Conservation (phyloP, 345 rosid species). For the Nasturtium officinale region DNA sequence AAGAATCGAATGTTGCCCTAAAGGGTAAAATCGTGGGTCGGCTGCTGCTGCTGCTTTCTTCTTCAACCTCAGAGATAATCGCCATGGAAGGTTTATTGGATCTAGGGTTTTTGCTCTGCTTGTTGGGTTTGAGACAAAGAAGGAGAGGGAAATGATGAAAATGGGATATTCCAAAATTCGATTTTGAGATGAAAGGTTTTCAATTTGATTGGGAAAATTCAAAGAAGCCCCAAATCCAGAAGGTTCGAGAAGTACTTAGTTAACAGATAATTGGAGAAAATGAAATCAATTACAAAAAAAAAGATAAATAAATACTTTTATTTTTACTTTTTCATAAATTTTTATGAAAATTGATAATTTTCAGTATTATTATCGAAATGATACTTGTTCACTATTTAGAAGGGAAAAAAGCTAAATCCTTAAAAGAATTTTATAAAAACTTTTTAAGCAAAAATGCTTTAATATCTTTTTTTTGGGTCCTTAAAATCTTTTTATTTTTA, state of each 20-base stretch:
- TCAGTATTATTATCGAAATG: not conserved
- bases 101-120: conserved; percentile 23
- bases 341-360: not conserved
- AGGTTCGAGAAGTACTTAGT: conserved; percentile 15
- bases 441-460: too few relatives aligned
- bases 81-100: conserved; percentile 52
- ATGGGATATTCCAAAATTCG: not conserved
- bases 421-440: too few relatives aligned
- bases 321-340: not conserved
- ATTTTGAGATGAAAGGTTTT: conserved; percentile 4
- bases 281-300: not conserved
- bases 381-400: not conserved
- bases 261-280: not conserved
- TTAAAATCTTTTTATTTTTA: too few relatives aligned
- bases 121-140: not conserved
- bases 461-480: too few relatives aligned
- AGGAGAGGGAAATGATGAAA: not conserved
- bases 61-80: conserved; percentile 78
- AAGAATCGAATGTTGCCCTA: conserved; percentile 61
- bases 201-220: not conserved
- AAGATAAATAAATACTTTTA: too few relatives aligned
- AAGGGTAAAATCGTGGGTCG: conserved; percentile 45
- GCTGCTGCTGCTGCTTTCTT: conserved; percentile 53
- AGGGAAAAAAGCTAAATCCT: too few relatives aligned
- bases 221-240: not conserved